Evolutionary conservation across 129 eudicot genomes (phyloP).

Genomic region (Chrysanthemum makinoi): DNA sequence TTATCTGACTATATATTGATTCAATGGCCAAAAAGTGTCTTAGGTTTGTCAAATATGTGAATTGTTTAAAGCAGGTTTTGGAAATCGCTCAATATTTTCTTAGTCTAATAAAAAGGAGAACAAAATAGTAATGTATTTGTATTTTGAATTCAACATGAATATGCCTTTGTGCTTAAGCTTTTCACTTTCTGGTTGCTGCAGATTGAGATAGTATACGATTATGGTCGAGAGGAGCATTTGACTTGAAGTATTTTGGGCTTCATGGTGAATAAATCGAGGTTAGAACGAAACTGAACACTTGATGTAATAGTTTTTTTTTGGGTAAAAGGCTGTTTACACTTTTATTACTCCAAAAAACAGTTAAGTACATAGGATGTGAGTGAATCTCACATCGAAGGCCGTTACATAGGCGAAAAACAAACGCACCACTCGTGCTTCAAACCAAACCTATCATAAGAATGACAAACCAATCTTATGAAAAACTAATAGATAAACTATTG

Average conservation of each 20-base stretch:
- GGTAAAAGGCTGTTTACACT: no score
- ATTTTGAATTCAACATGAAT: not conserved
- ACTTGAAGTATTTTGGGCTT: constrained; percentile 22
- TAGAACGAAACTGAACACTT: constrained; percentile 2
- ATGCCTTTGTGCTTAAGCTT: constrained; percentile 19
- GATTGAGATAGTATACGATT: constrained; percentile 88
- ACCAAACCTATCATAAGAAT: no score
- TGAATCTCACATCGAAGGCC: no score
- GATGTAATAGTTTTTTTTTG: not conserved
- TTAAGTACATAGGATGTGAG: no score
- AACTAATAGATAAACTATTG: no score
- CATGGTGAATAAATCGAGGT: constrained; percentile 55
- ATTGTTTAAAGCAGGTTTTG: constrained; percentile 1
- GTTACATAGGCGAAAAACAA: no score
- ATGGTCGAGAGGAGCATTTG: constrained; percentile 69
- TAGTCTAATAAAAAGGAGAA: not conserved
- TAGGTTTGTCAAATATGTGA: not conserved
- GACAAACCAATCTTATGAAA: no score
- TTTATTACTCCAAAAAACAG: no score
- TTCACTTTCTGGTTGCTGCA: constrained; percentile 36
- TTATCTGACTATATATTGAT: not conserved
- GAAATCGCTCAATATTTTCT: no score
- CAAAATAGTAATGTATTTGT: no score
- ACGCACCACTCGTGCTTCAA: no score
- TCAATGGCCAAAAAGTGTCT: not conserved